These are phyloP conservation scores for Boletus vermiculosoides DNA, from an alignment of 768 basidiomycete genomes.

Conservation along the genomic window DNA sequence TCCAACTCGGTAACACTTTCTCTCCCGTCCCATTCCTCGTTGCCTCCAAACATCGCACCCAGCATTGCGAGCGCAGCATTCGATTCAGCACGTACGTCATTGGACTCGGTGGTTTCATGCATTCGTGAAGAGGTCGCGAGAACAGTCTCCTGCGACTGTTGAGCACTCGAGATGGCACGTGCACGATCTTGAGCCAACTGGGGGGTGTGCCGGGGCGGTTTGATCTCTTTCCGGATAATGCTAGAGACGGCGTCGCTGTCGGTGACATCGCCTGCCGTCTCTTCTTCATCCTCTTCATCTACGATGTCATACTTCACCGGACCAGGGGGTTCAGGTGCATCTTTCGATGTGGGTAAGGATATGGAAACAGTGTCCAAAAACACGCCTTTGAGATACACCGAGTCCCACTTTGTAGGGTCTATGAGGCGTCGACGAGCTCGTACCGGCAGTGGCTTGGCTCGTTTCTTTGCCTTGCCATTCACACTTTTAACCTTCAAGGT, in stretches of 20 bases:
- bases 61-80: slow-evolving; percentile 37
- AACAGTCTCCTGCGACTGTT: not conserved
- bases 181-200: not conserved
- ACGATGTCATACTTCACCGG: not conserved
- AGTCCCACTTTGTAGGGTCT: slow-evolving; percentile 71
- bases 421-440: slow-evolving; percentile 65
- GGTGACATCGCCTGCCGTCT: not conserved
- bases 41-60: slow-evolving; percentile 50
- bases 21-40: slow-evolving; percentile 56
- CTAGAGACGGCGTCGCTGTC: not conserved
- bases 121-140: not conserved
- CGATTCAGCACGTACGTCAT: slow-evolving; percentile 15
- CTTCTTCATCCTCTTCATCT: not conserved
- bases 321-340: not conserved
- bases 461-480: slow-evolving; percentile 41
- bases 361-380: slow-evolving; percentile 50
- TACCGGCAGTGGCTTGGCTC: slow-evolving; percentile 47
- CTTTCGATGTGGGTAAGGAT: not conserved
- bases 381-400: slow-evolving; percentile 65
- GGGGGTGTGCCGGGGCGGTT: not conserved
- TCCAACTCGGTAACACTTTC: slow-evolving; percentile 62
- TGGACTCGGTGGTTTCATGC: not conserved
- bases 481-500: slow-evolving; percentile 6
- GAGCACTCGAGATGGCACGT: not conserved
- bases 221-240: not conserved